Conservation (phyloP, 495 filamentous ascomycete species). For the Bacidia rubella region DNA sequence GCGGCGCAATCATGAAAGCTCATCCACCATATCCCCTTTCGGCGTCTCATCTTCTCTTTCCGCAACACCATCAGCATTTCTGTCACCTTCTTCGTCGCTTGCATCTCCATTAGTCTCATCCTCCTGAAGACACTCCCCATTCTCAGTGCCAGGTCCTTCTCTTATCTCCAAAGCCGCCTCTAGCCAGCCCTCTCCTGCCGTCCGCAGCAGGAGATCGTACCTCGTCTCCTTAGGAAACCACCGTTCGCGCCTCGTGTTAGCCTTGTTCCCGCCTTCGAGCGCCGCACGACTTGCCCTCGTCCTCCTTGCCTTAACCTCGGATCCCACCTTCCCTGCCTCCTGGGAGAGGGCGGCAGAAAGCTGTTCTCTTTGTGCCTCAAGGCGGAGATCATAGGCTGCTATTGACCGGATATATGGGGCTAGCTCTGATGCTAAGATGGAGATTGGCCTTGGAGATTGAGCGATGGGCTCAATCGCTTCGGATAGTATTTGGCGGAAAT, state of each 20-base stretch:
- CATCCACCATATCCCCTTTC: neutral
- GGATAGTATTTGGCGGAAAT: neutral
- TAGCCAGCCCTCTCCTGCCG: conserved; percentile 54
- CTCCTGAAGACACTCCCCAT: neutral
- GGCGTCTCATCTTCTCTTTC: neutral
- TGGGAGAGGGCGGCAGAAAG: conserved; percentile 48
- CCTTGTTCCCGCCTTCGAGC: conserved; percentile 64
- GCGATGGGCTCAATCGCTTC: conserved; percentile 45
- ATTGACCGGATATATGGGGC: conserved; percentile 77
- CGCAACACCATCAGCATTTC: neutral
- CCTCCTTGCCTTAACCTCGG: conserved; percentile 50
- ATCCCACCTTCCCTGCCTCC: conserved; percentile 39
- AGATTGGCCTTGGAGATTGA: conserved; percentile 33
- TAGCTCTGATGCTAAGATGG: conserved; percentile 55
- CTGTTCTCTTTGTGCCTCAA: conserved; percentile 51
- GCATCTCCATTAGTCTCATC: neutral
- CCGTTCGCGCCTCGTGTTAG: conserved; percentile 55
- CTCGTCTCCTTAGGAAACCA: conserved; percentile 67
- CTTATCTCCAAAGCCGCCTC: too few relatives aligned
- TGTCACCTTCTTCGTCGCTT: neutral
- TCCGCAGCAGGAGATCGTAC: conserved; percentile 45
- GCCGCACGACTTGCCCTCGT: conserved; percentile 74
- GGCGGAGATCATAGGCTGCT: conserved; percentile 54
- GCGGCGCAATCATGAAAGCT: conserved; percentile 8
- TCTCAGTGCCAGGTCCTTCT: too few relatives aligned